Evolutionary conservation across 768 basidiomycete species (phyloP).

Genomic region (Tephrocybe sp.): DNA sequence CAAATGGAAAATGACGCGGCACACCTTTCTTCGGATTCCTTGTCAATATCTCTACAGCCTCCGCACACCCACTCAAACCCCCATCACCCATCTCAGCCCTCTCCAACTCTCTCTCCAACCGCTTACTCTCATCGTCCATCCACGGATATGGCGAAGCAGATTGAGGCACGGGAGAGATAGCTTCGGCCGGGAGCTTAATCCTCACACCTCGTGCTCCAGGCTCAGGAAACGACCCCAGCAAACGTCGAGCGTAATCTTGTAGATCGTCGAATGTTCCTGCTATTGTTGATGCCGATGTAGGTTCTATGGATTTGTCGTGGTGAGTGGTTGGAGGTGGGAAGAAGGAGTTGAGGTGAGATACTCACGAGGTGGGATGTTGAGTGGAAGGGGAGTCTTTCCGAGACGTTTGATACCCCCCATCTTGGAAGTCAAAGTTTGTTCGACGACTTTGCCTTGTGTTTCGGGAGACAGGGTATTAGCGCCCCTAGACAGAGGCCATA

Average conservation of each 20-base stretch:
- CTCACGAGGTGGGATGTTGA: too few species aligned
- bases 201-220: conserved; percentile 23
- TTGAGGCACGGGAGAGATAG: conserved; percentile 23
- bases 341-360: too few species aligned
- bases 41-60: conserved; percentile 89
- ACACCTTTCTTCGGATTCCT: conserved; percentile 85
- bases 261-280: conserved; percentile 43
- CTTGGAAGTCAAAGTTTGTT: too few species aligned
- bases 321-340: too few species aligned
- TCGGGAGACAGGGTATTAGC: too few species aligned
- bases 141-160: conserved; percentile 21
- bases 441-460: too few species aligned
- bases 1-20: conserved; percentile 18
- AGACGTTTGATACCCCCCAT: too few species aligned
- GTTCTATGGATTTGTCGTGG: too few species aligned
- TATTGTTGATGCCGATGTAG: too few species aligned
- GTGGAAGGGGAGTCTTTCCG: too few species aligned
- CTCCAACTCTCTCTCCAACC: conserved; percentile 32
- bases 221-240: conserved; percentile 46
- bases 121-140: conserved; percentile 29
- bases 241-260: conserved; percentile 47
- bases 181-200: conserved; percentile 25
- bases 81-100: conserved; percentile 35
- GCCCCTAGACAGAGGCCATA: conserved; percentile 62
- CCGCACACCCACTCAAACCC: conserved; percentile 59